A percentile compares a stretch with the other conserved stretches of the same genome.
Evolutionary conservation across 805 yeast genomes (phyloP).

Genomic region (Ogataea minuta): DNA sequence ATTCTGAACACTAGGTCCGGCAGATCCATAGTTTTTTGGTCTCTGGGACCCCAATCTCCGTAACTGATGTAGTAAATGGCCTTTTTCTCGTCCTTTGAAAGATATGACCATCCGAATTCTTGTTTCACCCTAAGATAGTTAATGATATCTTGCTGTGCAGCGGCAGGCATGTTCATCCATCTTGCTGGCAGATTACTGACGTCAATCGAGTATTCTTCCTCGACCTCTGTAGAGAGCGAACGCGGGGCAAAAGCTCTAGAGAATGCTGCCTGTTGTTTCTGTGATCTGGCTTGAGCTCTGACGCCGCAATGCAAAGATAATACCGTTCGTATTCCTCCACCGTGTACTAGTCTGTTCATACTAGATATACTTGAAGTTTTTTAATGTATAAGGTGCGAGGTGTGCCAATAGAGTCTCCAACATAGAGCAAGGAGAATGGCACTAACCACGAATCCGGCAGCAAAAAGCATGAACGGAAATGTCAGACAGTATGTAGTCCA

Average conservation of each 20-base stretch:
- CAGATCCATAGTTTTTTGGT: conserved; percentile 24
- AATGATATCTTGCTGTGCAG: conserved; percentile 36
- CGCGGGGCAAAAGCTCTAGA: background rate
- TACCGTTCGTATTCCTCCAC: too few relatives aligned
- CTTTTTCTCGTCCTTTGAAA: conserved; percentile 51
- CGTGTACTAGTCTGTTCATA: background rate
- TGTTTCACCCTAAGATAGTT: conserved; percentile 37
- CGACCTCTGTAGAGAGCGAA: conserved; percentile 6
- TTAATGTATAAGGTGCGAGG: conserved; percentile 6
- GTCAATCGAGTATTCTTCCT: conserved; percentile 32
- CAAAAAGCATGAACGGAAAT: conserved; percentile 17
- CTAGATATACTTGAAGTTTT: background rate
- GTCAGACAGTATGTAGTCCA: conserved; percentile 16
- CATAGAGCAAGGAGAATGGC: conserved; percentile 15
- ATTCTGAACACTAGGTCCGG: conserved; percentile 35
- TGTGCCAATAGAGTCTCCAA: conserved; percentile 20
- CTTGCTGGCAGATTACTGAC: conserved; percentile 30
- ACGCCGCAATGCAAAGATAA: too few relatives aligned
- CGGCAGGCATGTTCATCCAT: conserved; percentile 35
- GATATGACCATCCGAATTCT: conserved; percentile 37
- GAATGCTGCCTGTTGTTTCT: background rate
- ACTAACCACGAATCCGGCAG: conserved; percentile 14
- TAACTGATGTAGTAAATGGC: conserved; percentile 59
- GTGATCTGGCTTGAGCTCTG: background rate
- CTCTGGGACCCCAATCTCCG: conserved; percentile 65